Base-by-base conservation (phyloP, 2,329 filamentous ascomycete genomes). In the Gyromitra esculenta region DNA sequence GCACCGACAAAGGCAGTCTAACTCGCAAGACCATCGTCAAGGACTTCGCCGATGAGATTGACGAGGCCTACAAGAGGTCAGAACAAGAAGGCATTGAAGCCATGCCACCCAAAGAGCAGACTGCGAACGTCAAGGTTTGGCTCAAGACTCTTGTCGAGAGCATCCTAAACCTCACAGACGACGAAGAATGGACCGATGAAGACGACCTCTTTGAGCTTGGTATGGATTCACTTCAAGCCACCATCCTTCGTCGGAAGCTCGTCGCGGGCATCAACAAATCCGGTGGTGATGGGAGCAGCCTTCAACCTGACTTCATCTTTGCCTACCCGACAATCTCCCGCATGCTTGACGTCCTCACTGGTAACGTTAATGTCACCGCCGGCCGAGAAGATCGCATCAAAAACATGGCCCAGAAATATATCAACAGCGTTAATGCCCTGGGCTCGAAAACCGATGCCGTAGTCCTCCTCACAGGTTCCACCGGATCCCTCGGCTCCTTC, bases 401-500 rank as follows among this genome's bases (percentile, higher is more conserved):
- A 52, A 43, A 59, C 43, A 77, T 77, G 75, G 75, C 72, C 8
- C 71, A 66, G 31, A 77, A 75, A 39, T 77, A 77, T 37, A 70
- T 75, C 13, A 45, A 41, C 50, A 77, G 25, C 13, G 60, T 77
- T 21, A 70, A 64, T 8, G 45, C 64, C 13, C 72, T 77, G n/a
- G n/a, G n/a, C 15, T 18, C 21, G 13, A 50, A 18, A 2, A 4
- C 43, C 5, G 54, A 50, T 9, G 64, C 71, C n/a, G 45, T 66
- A 37, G 83, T 87, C 25, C 73, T 79, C 54, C 73, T 92, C 1
- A 92, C 90, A 0, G 90, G 90, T 0, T 87, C 87, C 0, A 92
- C 90, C 0, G 90, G 90, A 0, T 90, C 89, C 0, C 84, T 92
- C 0, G 90, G 90, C 0, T 85, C 88, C 0, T 89, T 91, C 79